phyloP scores from a whole-genome alignment of 2,329 filamentous ascomycete species.

The Simplicillium sp. region DNA sequence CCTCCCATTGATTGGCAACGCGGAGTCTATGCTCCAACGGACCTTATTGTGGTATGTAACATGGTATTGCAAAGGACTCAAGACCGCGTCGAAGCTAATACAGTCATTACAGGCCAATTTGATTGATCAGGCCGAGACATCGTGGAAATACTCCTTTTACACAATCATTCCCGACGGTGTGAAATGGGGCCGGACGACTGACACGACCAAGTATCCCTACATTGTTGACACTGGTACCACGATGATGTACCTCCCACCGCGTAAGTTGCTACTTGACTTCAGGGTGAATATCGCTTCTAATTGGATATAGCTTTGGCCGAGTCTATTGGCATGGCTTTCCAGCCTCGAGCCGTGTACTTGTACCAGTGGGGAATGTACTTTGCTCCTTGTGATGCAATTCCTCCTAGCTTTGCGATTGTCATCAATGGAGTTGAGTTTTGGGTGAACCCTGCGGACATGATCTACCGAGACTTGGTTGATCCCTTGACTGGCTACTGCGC shows the following conservation, averaged over 20 bases:
- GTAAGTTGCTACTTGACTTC: slow-evolving; percentile 19
- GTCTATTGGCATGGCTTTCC: slow-evolving; percentile 34
- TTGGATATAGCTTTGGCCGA: slow-evolving; percentile 31
- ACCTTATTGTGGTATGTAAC: slow-evolving; percentile 35
- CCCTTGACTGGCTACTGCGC: slow-evolving; percentile 37
- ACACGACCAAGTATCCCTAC: slow-evolving; percentile 34
- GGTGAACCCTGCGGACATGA: slow-evolving; percentile 37
- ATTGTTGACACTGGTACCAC: slow-evolving; percentile 45
- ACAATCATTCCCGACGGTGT: slow-evolving; percentile 41
- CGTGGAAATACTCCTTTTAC: slow-evolving; percentile 41
- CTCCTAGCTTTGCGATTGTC: slow-evolving; percentile 34
- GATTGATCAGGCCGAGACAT: slow-evolving; percentile 23
- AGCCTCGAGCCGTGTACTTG: slow-evolving; percentile 35
- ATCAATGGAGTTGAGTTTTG: slow-evolving; percentile 33
- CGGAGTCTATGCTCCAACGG: slow-evolving; percentile 21
- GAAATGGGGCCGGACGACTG: slow-evolving; percentile 29
- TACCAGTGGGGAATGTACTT: slow-evolving; percentile 39
- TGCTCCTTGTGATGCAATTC: slow-evolving; percentile 35
- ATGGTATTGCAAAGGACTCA: too few relatives aligned
- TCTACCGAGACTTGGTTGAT: slow-evolving; percentile 33
- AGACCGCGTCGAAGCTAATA: neutral
- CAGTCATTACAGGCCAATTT: slow-evolving; percentile 41
- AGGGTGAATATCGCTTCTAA: neutral
- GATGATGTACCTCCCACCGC: slow-evolving; percentile 37
- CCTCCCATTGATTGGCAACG: slow-evolving; percentile 24